Evolutionary conservation across 805 yeast species (phyloP).

Genomic region (Kazachstania bromeliacearum): DNA sequence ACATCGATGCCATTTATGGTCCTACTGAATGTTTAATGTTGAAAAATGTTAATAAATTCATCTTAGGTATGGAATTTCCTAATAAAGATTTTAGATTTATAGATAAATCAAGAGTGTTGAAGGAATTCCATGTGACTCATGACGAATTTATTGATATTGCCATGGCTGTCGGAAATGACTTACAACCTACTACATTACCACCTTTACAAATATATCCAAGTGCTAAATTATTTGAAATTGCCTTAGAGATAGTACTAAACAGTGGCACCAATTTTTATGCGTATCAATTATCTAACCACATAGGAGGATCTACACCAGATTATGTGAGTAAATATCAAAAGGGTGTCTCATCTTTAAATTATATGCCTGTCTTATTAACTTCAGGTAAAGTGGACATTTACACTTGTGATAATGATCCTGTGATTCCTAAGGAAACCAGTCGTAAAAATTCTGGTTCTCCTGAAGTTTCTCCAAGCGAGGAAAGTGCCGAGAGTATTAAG

Average conservation of each 20-base stretch:
- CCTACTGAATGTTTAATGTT: slow-evolving; percentile 69
- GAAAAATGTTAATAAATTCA: slow-evolving; percentile 55
- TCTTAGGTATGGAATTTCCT: slow-evolving; percentile 60
- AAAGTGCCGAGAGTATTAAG: not conserved
- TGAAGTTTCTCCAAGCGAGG: not conserved
- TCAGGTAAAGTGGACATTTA: slow-evolving; percentile 62
- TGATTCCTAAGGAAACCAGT: not conserved
- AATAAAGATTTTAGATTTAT: slow-evolving; percentile 58
- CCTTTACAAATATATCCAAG: slow-evolving; percentile 31
- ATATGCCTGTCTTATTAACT: slow-evolving; percentile 61
- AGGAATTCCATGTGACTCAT: slow-evolving; percentile 50
- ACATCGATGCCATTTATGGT: slow-evolving; percentile 72
- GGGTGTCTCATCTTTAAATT: slow-evolving; percentile 60
- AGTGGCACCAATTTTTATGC: slow-evolving; percentile 41
- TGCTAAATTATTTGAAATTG: slow-evolving; percentile 29
- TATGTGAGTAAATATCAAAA: slow-evolving; percentile 44
- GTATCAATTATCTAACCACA: slow-evolving; percentile 33
- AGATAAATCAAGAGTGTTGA: slow-evolving; percentile 46
- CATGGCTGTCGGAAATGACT: slow-evolving; percentile 67
- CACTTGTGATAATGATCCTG: slow-evolving; percentile 26
- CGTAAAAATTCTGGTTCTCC: not conserved
- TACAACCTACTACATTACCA: slow-evolving; percentile 58
- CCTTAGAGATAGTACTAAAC: slow-evolving; percentile 31
- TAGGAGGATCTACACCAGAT: slow-evolving; percentile 21
- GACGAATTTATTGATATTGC: slow-evolving; percentile 69